phyloP scores from a whole-genome alignment of 192 early-diverging fungal species.

The Helicostylum pulchrum region DNA sequence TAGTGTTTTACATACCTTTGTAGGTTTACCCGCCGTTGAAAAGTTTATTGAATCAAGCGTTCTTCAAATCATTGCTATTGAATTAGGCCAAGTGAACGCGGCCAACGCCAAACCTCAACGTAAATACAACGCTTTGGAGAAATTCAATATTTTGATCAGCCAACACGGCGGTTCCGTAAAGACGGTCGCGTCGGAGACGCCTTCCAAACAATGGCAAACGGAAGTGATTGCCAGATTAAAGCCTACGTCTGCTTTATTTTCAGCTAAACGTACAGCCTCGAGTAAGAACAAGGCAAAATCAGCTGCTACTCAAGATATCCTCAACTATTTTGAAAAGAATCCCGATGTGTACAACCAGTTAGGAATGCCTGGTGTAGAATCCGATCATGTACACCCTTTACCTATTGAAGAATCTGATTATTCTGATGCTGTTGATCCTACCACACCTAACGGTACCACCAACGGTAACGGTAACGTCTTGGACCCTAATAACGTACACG shows the following conservation, averaged over 20 bases:
- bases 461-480: not conserved
- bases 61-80: too few species aligned
- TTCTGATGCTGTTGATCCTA: not conserved
- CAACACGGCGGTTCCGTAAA: not conserved
- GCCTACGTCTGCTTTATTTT: not conserved
- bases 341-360: not conserved
- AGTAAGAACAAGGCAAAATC: slow-evolving; percentile 1
- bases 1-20: too few species aligned
- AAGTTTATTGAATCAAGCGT: too few species aligned
- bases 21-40: too few species aligned
- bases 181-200: not conserved
- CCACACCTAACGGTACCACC: not conserved
- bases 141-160: not conserved
- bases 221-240: not conserved
- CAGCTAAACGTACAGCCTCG: not conserved
- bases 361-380: too few species aligned
- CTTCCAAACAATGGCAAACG: not conserved
- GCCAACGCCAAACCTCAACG: not conserved
- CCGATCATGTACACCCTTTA: too few species aligned
- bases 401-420: not conserved
- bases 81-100: too few species aligned
- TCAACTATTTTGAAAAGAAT: not conserved
- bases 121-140: not conserved
- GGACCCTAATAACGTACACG: not conserved
- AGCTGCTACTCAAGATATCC: not conserved